Conservation (phyloP, 352 stramenopile genomes). For the Globisporangium polare region DNA sequence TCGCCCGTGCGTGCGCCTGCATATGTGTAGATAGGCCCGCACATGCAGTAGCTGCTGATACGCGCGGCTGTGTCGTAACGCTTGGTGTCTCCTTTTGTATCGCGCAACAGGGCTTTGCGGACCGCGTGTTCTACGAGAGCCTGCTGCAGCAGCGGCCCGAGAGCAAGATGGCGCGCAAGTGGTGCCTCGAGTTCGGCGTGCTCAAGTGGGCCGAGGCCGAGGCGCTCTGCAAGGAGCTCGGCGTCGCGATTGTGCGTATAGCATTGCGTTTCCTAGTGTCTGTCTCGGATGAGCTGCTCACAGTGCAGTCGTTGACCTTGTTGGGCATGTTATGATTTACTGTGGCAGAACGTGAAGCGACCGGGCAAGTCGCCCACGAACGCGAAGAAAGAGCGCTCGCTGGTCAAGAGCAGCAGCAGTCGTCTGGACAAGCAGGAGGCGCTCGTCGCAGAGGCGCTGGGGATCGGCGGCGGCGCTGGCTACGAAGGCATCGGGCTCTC, state of each 20-base stretch:
- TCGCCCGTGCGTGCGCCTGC: conserved; percentile 49
- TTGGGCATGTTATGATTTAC: neutral
- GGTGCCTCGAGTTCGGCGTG: conserved; percentile 88
- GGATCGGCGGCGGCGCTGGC: conserved; percentile 30
- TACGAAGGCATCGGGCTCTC: conserved; percentile 67
- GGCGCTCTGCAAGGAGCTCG: conserved; percentile 71
- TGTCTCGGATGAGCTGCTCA: conserved; percentile 3
- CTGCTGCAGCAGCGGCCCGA: conserved; percentile 79
- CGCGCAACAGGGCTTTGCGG: conserved; percentile 67
- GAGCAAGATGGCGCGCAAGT: conserved; percentile 87
- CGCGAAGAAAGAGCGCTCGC: conserved; percentile 27
- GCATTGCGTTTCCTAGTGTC: neutral
- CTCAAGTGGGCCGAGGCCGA: conserved; percentile 85
- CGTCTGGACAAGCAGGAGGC: conserved; percentile 40
- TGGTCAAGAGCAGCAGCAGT: conserved; percentile 18
- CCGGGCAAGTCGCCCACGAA: conserved; percentile 38
- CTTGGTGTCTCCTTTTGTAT: neutral
- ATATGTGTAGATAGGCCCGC: neutral
- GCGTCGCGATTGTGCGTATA: conserved; percentile 49
- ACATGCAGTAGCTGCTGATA: neutral
- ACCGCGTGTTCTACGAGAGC: conserved; percentile 91
- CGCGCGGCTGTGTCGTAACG: neutral
- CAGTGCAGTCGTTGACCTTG: neutral
- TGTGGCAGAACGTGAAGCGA: conserved; percentile 47
- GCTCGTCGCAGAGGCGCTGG: conserved; percentile 48